These are phyloP conservation scores for Prunus dulcis DNA, from an alignment of 306 rosid genomes.

Conservation along the genomic window DNA sequence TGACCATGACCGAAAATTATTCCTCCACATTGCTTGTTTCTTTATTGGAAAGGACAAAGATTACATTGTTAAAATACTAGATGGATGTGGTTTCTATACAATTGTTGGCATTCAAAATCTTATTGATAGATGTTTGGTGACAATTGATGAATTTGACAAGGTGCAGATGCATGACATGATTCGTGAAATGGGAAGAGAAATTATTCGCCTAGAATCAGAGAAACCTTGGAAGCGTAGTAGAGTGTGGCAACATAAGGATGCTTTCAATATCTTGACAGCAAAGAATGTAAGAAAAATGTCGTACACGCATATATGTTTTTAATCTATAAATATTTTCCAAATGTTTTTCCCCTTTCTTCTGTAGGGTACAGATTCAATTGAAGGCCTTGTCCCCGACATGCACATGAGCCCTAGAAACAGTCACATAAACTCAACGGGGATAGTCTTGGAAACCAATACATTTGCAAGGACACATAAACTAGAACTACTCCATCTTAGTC, in stretches of 20 bases:
- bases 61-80: background rate
- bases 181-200: background rate
- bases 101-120: background rate
- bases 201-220: background rate
- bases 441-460: background rate
- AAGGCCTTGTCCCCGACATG: background rate
- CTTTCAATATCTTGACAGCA: background rate
- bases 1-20: background rate
- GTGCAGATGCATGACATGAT: background rate
- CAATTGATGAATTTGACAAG: fast-evolving
- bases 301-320: too few species aligned
- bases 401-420: background rate
- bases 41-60: background rate
- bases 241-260: background rate
- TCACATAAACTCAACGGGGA: too few species aligned
- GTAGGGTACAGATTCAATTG: background rate
- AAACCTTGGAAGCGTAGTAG: background rate
- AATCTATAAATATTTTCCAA: background rate
- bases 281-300: background rate
- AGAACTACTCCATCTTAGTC: background rate
- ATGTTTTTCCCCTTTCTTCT: background rate
- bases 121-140: too few species aligned
- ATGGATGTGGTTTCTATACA: background rate
- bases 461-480: background rate
- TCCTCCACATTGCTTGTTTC: slow-evolving; percentile 10